Evolutionary conservation across 2,329 filamentous ascomycete genomes (phyloP), one percentile per base, ranked within the genome.

Genomic region (Metarhizium rileyi): DNA sequence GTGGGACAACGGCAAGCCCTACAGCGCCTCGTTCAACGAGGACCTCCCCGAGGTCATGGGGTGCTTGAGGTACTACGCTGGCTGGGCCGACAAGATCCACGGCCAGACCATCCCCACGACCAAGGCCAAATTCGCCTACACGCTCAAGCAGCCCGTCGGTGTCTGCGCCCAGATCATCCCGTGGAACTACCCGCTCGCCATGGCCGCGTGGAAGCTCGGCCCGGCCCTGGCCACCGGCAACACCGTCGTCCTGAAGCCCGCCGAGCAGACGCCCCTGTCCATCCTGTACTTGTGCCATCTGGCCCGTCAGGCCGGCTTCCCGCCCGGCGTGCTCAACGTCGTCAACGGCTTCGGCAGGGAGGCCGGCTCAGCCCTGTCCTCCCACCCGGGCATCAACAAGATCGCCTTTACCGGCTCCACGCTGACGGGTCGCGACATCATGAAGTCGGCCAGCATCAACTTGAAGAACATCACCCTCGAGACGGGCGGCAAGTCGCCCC

Each of bases 341-440:
- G 63, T 89, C 50, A 88, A 88, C 53, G 87, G 87, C 0, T 74
- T 80, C 47, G 86, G 86, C 25, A 73, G 73, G 25, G 80, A 81
- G 33, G 82, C 84, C 0, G 87, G 87, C 12, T 74, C 81, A 5
- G 81, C 84, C 0, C 73, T 90, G 8, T 83, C 81, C 1, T 73
- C 75, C 38, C 87, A 91, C 61, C 67, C 79, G 23, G 77, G 77
- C 40, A 75, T 91, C 16, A 82, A 87, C 60, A 90, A 90, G 70
- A 74, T 91, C 53, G 84, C 86, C 0, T 91, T 90, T 55, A 90
- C 87, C 0, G 87, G 87, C 36, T 86, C 81, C 4, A 90, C 86
- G 0, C 70, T 71, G 1, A 90, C 86, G 0, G 87, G 83, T 7
- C 78, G 80, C 49, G 75, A 83, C 46, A 87, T 90, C 55, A 89